Conservation (phyloP, 768 basidiomycete species). For the Auriscalpium microsporum region DNA sequence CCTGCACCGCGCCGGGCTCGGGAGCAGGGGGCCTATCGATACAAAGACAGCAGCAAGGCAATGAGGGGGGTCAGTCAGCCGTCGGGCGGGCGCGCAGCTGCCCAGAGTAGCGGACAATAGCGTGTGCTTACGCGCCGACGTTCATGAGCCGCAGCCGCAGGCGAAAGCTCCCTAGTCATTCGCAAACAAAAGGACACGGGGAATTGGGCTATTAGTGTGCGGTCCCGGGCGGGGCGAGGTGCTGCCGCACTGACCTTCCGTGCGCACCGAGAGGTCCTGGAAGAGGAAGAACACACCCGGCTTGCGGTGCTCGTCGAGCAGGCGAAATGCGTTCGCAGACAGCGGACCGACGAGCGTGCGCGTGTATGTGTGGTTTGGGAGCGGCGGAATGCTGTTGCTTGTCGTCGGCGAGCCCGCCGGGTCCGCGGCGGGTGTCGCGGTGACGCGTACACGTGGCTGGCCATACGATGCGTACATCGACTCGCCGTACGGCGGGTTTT, state of each 20-base stretch:
- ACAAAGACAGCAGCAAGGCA: slow-evolving; percentile 1
- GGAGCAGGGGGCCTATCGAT: slow-evolving; percentile 58
- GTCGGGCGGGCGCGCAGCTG: slow-evolving; percentile 2
- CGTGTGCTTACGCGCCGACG: slow-evolving; percentile 71
- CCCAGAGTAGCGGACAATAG: slow-evolving; percentile 6
- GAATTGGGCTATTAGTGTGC: slow-evolving; percentile 1
- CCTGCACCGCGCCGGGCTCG: slow-evolving; percentile 51
- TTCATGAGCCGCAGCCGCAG: slow-evolving; percentile 84
- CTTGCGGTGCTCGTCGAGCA: slow-evolving; percentile 78
- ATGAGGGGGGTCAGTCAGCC: slow-evolving; percentile 3
- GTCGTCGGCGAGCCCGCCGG: slow-evolving; percentile 25
- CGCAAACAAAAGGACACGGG: background rate
- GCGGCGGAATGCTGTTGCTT: slow-evolving; percentile 30
- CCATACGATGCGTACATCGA: slow-evolving; percentile 18
- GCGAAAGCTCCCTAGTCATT: slow-evolving; percentile 65
- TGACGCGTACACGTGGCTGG: slow-evolving; percentile 16
- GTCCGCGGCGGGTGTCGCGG: slow-evolving; percentile 17
- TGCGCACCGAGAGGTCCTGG: slow-evolving; percentile 88
- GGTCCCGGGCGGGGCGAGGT: slow-evolving; percentile 4
- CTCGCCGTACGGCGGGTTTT: slow-evolving; percentile 11
- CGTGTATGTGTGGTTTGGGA: slow-evolving; percentile 67
- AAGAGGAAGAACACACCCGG: slow-evolving; percentile 92
- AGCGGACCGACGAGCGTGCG: slow-evolving; percentile 87
- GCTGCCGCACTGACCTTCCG: slow-evolving; percentile 57
- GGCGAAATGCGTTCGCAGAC: slow-evolving; percentile 75